Evolutionary conservation across 106 monocot species (phyloP).

Genomic region (Apostasia ramifera): DNA sequence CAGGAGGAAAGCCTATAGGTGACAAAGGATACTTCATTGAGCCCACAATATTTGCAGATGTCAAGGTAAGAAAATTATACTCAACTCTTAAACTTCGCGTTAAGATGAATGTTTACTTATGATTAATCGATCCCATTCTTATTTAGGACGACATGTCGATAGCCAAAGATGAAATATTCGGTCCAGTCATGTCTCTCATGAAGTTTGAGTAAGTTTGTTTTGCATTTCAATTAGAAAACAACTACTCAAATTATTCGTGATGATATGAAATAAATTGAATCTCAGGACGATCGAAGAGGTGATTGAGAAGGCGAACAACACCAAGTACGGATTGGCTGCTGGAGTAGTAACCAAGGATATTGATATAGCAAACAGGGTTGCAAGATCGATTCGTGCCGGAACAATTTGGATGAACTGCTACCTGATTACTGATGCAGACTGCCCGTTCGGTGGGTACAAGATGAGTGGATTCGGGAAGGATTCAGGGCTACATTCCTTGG

Average conservation of each 20-base stretch:
- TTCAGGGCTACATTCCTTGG: background rate
- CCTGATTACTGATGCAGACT: background rate
- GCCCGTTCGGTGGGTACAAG: background rate
- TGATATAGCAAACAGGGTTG: slow-evolving; percentile 31
- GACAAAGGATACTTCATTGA: slow-evolving; percentile 62
- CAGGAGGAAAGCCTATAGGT: slow-evolving; percentile 51
- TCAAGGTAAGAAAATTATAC: slow-evolving; percentile 37
- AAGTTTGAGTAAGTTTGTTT: slow-evolving; percentile 58
- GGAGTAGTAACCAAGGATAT: slow-evolving; percentile 69
- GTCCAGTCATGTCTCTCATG: slow-evolving; percentile 71
- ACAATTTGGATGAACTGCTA: slow-evolving; percentile 1
- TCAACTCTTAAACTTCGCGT: background rate
- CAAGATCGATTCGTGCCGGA: slow-evolving; percentile 3
- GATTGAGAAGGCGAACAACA: slow-evolving; percentile 61
- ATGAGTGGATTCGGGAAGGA: slow-evolving; percentile 9
- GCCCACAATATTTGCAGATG: slow-evolving; percentile 71
- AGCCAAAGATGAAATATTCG: slow-evolving; percentile 72
- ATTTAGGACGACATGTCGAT: slow-evolving; percentile 58
- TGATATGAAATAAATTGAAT: no score
- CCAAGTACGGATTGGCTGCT: slow-evolving; percentile 54
- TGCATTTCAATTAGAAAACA: background rate
- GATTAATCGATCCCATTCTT: background rate
- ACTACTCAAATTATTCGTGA: background rate
- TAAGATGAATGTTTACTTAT: background rate
- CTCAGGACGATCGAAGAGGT: slow-evolving; percentile 71